These are phyloP conservation scores for Tausonia pullulans DNA, from an alignment of 1,284 basidiomycete species.

Conservation along the genomic window DNA sequence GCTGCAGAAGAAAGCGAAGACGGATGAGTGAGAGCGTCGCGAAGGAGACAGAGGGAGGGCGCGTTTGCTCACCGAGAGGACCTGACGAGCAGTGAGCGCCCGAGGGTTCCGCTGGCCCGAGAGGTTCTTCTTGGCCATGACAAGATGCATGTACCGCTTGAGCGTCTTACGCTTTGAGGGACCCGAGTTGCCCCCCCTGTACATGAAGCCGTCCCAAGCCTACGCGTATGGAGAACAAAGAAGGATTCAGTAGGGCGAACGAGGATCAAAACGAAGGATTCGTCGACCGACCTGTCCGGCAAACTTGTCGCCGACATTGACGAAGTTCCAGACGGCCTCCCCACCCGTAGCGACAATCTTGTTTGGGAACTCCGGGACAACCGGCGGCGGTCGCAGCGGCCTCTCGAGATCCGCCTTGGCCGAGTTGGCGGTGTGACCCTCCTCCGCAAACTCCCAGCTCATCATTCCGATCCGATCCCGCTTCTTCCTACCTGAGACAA, in stretches of 20 bases:
- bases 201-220: background rate
- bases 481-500: no score
- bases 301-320: constrained; percentile 17
- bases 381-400: constrained; percentile 11
- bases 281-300: background rate
- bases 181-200: background rate
- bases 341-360: background rate
- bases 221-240: no score
- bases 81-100: no score
- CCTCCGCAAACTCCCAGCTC: constrained; percentile 13
- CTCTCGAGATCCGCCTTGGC: constrained; percentile 13
- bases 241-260: no score
- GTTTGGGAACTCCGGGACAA: constrained; percentile 7
- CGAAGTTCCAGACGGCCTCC: constrained; percentile 12
- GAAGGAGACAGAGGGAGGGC: no score
- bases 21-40: no score
- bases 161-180: background rate
- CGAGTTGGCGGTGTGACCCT: constrained; percentile 5
- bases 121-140: no score
- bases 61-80: no score
- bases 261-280: no score
- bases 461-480: background rate
- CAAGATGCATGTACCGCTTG: no score
- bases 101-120: no score
- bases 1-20: no score